Evolutionary conservation across 1,284 basidiomycete genomes (phyloP), one percentile per base, ranked within the genome.

Genomic region (Sanguinoderma infundibulare): DNA sequence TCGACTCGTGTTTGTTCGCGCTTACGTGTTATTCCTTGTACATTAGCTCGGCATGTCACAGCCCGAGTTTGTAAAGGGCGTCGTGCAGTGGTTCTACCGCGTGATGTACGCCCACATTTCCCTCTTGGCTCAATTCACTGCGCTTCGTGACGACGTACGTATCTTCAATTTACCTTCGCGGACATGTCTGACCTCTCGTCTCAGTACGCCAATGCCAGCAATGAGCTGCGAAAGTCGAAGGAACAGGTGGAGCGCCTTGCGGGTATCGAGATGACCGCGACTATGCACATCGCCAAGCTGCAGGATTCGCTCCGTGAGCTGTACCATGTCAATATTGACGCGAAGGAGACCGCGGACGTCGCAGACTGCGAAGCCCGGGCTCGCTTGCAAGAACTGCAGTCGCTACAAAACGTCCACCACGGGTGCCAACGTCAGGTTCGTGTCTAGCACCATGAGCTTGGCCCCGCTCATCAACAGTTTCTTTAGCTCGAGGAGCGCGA

Each of bases 401-500:
- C 20, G 1, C 28, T 65, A 14, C 39, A 44, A 12, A 34, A 51
- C 0, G 47, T 28, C 7, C 57, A 59, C 26, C 15, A 40, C 3
- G 20, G 20, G 5, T 60, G 53, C 42, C 30, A 15, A 22, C n/a
- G 26, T 1, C 46, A 46, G 53, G 64, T 62, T 1, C 24, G 50
- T 51, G 3, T 4, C 20, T 8, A 14, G 12, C 17, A 12, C 42
- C 6, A 17, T n/a, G 15, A 42, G 17, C 6, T 5, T 50, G 24
- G 5, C 4, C 22, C 6, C 2, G 6, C 12, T 10, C 32, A 38
- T 10, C 24, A 6, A 35, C 36, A 3, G 3, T 1, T 3, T 32
- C 10, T n/a, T 2, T 28, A 62, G 60, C 24, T 40, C 5, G 34
- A 55, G 12, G 38, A 52, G 6, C 50, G 51, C 15, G 53, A 58